Evolutionary conservation across 257 asterid genomes (phyloP).

Genomic region (Jacaranda copaia): DNA sequence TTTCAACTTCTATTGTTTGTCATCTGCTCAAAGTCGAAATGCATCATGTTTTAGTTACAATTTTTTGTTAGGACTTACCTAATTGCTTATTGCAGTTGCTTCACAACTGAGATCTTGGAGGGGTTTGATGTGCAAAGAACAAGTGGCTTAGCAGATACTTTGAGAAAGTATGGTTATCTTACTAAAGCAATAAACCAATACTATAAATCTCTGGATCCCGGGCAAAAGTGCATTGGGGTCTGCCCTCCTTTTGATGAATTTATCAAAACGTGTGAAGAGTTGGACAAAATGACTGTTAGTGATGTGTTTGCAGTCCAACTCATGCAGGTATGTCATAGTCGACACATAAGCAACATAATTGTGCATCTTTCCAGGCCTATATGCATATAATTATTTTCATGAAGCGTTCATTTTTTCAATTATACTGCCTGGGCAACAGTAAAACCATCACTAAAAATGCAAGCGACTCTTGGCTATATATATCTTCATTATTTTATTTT

Average conservation of each 20-base stretch:
- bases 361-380: conserved; percentile 5
- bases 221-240: conserved; percentile 47
- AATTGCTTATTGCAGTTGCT: conserved; percentile 69
- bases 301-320: conserved; percentile 98
- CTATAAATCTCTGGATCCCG: conserved; percentile 66
- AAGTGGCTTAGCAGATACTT: conserved; percentile 83
- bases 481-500: not conserved
- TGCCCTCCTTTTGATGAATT: conserved; percentile 73
- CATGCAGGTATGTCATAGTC: conserved; percentile 77
- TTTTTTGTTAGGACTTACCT: conserved; percentile 20
- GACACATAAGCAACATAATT: conserved; percentile 22
- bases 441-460: not conserved
- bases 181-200: conserved; percentile 80
- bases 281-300: conserved; percentile 84
- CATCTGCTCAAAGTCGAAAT: conserved; percentile 18
- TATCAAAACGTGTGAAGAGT: conserved; percentile 77
- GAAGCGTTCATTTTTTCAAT: conserved; percentile 11
- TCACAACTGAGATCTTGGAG: conserved; percentile 97
- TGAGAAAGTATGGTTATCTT: conserved; percentile 84
- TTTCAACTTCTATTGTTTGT: not conserved
- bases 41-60: conserved; percentile 26
- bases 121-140: conserved; percentile 98
- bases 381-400: conserved; percentile 16
- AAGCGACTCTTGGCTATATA: not conserved
- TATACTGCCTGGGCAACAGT: not conserved